Conservation (phyloP, 2,329 filamentous ascomycete species). For the Calonectria honghensis region DNA sequence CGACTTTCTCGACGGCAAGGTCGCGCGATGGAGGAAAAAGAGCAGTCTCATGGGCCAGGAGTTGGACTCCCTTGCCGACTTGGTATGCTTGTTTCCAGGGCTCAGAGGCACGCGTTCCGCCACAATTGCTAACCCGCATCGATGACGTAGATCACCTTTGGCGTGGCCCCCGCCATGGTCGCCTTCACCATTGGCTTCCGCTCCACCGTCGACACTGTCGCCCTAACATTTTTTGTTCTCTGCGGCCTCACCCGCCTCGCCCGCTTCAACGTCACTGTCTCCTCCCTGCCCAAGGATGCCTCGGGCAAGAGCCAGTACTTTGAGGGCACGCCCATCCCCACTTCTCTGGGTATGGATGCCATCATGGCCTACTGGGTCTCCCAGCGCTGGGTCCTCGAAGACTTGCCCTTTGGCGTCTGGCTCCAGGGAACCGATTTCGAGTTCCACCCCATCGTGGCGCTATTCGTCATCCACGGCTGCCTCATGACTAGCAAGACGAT, state of each 20-base stretch:
- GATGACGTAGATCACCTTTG: slow-evolving; percentile 88
- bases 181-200: slow-evolving; percentile 94
- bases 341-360: slow-evolving; percentile 85
- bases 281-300: slow-evolving; percentile 91
- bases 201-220: slow-evolving; percentile 87
- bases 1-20: slow-evolving; percentile 98
- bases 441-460: slow-evolving; percentile 86
- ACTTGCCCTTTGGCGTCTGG: slow-evolving; percentile 85
- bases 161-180: slow-evolving; percentile 89
- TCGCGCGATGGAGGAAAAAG: slow-evolving; percentile 97
- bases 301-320: slow-evolving; percentile 96
- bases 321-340: slow-evolving; percentile 97
- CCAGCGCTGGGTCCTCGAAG: slow-evolving; percentile 85
- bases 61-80: slow-evolving; percentile 93
- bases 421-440: slow-evolving; percentile 81
- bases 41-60: slow-evolving; percentile 98
- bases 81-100: slow-evolving; percentile 75
- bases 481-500: slow-evolving; percentile 97
- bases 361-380: slow-evolving; percentile 94
- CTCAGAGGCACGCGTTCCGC: not conserved
- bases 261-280: slow-evolving; percentile 97
- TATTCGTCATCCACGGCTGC: slow-evolving; percentile 93
- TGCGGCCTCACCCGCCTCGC: slow-evolving; percentile 95
- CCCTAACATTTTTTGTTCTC: slow-evolving; percentile 91
- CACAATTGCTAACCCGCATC: slow-evolving; percentile 38